Evolutionary conservation across 805 yeast species (phyloP).

Genomic region (Sugiyamaella smithiae): DNA sequence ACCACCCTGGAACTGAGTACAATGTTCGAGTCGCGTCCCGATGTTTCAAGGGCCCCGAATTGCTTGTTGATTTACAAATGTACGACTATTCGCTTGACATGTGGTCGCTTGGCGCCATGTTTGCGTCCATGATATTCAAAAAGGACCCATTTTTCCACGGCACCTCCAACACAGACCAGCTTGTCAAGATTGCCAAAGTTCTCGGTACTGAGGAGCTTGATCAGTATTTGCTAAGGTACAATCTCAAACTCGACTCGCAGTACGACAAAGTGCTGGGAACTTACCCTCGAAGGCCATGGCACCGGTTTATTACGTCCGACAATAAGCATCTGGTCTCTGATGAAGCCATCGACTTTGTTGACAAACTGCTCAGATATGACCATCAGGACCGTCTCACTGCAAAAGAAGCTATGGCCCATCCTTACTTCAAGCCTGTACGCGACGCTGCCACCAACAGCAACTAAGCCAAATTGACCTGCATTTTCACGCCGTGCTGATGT

Average conservation of each 20-base stretch:
- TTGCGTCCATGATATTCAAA: conserved; percentile 85
- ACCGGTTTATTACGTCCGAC: conserved; percentile 62
- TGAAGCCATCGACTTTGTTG: conserved; percentile 79
- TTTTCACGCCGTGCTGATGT: no score
- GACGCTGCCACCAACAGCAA: conserved; percentile 18
- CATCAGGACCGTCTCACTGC: conserved; percentile 89
- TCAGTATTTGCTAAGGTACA: conserved; percentile 67
- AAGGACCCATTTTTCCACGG: conserved; percentile 94
- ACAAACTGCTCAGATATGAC: conserved; percentile 75
- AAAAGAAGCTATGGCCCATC: conserved; percentile 78
- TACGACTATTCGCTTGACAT: conserved; percentile 89
- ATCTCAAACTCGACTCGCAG: conserved; percentile 66
- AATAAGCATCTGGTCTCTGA: conserved; percentile 66
- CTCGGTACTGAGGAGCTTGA: conserved; percentile 80
- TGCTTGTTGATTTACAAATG: conserved; percentile 77
- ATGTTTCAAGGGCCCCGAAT: conserved; percentile 91
- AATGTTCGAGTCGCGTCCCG: conserved; percentile 93
- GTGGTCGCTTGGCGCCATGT: conserved; percentile 93
- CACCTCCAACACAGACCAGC: conserved; percentile 83
- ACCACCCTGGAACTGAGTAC: conserved; percentile 84
- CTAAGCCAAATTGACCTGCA: no score
- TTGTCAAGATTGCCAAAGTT: conserved; percentile 83
- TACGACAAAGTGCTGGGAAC: conserved; percentile 69
- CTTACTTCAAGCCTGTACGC: conserved; percentile 36
- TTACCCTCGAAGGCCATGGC: conserved; percentile 87